Base-by-base conservation (phyloP, 495 filamentous ascomycete genomes). In the Cercophora samala region DNA sequence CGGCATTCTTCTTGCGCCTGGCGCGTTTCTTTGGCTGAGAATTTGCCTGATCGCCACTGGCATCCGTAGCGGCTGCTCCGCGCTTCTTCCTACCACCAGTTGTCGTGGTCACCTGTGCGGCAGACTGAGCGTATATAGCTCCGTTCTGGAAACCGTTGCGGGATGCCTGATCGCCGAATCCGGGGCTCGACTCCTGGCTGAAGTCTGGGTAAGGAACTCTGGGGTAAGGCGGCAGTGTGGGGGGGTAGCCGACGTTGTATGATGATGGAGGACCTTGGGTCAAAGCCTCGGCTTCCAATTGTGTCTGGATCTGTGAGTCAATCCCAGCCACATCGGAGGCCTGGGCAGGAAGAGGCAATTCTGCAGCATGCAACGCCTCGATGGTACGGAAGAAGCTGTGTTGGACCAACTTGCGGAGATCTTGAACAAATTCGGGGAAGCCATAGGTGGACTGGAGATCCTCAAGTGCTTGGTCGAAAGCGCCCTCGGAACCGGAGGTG, bases 221-320 rank as follows among this genome's bases (percentile, higher is more conserved):
- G 5, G 37, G 37, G 37, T 46, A 46, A 8, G 60, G 4, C 4
- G 25, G 26, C 4, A 46, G 29, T 2, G 60, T 6, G 11, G 24
- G 29, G 29, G 25, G 19, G 25, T 25, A 62, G 54, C 17, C 26
- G 5, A 51, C 26, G 13, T 51, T 37, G 54, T 63, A 70, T 23
- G 62, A 23, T 6, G 37, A 25, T 0, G 62, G 25, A 1, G 37
- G 61, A 4, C 6, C 9, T 6, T 64, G 66, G 25, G 29, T 54
- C 55, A 68, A 21, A 9, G 73, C 55, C 6, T 77, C 73, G 3
- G 65, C 26, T 62, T 71, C 73, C 3, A 77, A 64, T 60, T 77
- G 75, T n/a, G 67, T 71, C 42, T 66, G 68, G 11, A 75, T 72
- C 59, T 74, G 73, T 8, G 72, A 70, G 4, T 67, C 67, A 46